Percentiles rank a stretch among this genome's conserved stretches.
These are phyloP conservation scores for Stemphylium lycopersici DNA, from an alignment of 2,329 filamentous ascomycete species.

Conservation along the genomic window DNA sequence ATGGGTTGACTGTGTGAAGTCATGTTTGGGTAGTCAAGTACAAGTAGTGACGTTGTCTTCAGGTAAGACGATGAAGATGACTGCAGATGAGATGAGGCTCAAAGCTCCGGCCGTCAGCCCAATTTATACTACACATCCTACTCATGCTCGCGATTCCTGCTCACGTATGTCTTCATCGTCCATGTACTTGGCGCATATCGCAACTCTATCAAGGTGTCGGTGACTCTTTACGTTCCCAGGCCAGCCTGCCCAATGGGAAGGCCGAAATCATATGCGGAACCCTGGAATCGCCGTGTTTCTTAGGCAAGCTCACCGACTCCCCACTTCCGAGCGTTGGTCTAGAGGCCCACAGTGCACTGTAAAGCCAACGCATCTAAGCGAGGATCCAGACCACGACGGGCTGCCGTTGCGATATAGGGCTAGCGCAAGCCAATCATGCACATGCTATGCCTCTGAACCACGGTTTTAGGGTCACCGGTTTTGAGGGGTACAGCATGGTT, in stretches of 20 bases:
- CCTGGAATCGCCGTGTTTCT: slow-evolving; percentile 17
- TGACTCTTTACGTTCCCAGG: slow-evolving; percentile 22
- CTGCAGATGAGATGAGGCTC: slow-evolving; percentile 36
- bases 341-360: slow-evolving; percentile 32
- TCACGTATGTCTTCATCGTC: slow-evolving; percentile 16
- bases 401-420: slow-evolving; percentile 29
- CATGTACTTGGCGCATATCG: slow-evolving; percentile 36
- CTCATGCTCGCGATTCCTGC: slow-evolving; percentile 11
- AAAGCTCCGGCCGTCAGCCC: slow-evolving; percentile 20
- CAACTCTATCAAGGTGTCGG: slow-evolving; percentile 30
- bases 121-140: slow-evolving; percentile 22
- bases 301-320: slow-evolving; percentile 42
- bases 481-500: slow-evolving; percentile 6
- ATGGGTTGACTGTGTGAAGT: slow-evolving; percentile 35
- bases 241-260: slow-evolving; percentile 25
- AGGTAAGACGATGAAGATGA: slow-evolving; percentile 3
- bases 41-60: background rate
- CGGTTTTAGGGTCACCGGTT: slow-evolving; percentile 28
- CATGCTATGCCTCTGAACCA: slow-evolving; percentile 27
- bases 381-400: slow-evolving; percentile 27
- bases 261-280: slow-evolving; percentile 12
- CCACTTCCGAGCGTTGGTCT: slow-evolving; percentile 25
- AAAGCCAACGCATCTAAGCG: slow-evolving; percentile 44
- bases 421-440: slow-evolving; percentile 28
- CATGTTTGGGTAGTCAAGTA: slow-evolving; percentile 20